Conservation (phyloP, 2,329 filamentous ascomycete species). For the Xylaria polymorpha region DNA sequence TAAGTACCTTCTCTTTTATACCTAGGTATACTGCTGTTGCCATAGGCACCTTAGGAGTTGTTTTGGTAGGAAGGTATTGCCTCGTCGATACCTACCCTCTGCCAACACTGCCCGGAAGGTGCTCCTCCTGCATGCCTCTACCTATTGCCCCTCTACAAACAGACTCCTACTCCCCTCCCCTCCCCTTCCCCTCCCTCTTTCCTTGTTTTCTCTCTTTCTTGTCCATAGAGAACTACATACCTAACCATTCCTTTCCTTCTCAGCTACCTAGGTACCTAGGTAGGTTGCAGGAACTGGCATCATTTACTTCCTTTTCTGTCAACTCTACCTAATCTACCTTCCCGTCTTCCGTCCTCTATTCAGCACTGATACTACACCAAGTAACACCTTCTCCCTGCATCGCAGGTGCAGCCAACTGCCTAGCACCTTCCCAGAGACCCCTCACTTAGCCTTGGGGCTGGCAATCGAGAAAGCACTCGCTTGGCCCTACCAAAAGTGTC, state of each 20-base stretch:
- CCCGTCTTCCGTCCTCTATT: not conserved
- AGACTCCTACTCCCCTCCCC: not conserved
- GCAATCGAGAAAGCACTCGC: not conserved
- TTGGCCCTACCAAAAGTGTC: not conserved
- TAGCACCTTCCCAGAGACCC: not conserved
- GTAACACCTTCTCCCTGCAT: not conserved
- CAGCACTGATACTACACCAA: not conserved
- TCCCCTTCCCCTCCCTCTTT: not conserved
- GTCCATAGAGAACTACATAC: not conserved
- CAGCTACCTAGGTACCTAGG: not conserved
- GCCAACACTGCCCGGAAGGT: not conserved
- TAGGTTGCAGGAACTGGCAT: not conserved
- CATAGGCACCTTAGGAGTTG: not conserved
- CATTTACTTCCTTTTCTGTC: not conserved
- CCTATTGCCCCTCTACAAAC: slow-evolving; percentile 10
- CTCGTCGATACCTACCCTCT: slow-evolving; percentile 7
- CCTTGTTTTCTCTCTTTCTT: not conserved
- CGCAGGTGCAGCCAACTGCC: not conserved
- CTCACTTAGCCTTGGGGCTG: not conserved
- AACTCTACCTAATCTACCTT: not conserved
- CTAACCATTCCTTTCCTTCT: not conserved
- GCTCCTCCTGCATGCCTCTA: slow-evolving; percentile 9
- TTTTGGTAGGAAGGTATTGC: not conserved
- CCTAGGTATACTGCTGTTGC: not conserved
- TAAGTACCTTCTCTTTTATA: not conserved